Base-by-base conservation (phyloP, 352 stramenopile genomes). In the Elongisporangium anandrum region DNA sequence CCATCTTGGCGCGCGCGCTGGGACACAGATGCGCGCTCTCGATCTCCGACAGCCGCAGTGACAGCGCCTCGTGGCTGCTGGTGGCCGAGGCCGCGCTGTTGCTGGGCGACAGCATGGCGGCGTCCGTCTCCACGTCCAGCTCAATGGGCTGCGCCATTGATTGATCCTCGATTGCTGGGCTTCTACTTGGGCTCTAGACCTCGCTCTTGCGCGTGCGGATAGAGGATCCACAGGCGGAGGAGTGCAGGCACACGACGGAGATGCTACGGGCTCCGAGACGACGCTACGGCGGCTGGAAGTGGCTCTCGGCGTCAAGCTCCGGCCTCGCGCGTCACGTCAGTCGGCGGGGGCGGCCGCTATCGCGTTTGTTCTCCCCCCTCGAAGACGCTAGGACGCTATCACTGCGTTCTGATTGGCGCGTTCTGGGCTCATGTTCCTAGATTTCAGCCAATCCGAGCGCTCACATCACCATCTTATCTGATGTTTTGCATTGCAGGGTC, bases 1-100 rank as follows among this genome's bases (percentile, higher is more conserved):
- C 85, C 85, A 95, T 92, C 70, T 95, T 95, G 72, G 90, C 81
- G 55, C 85, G 78, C 4, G 77, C 85, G 17, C 80, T 90, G 4
- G 81, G 81, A 53, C 81, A 95, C 65, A 90, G 47, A 49, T 92
- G 80, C 52, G 84, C 81, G 57, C 71, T 89, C 64, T 93, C 84
- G 59, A 93, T 91, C 69, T 93, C 84, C 48, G 84, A 90, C 63
- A 93, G 71, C 23, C 82, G 82, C 26, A 92, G 69, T 50, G 76
- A 72, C 29, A 41, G 29, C 29, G 9, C 29, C 38, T 88, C 78
- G 21, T 68, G 68, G 41, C 64, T 70, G 22, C 66, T 72, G 38
- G 57, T 64, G 49, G 59, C 70, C 5, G 47, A 59, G 21, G 19
- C 47, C 8, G 41, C 59, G 34, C 66, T 77, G 52, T 72, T 78